Evolutionary conservation across 2,329 filamentous ascomycete species (phyloP), one percentile per base, ranked within the genome.

Genomic region (Chalara sp.): DNA sequence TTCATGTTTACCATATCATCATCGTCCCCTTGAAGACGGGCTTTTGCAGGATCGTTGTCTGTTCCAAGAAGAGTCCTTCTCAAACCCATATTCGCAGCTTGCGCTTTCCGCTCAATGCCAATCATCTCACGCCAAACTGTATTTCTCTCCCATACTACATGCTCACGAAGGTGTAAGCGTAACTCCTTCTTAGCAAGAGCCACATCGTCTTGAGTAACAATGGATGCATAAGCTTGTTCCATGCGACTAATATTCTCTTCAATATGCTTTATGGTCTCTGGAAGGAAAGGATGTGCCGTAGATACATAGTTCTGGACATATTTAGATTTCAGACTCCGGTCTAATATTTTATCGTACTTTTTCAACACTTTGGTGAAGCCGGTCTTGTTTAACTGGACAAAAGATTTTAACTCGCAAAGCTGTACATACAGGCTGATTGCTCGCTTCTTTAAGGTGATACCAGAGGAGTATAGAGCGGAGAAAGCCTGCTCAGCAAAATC

Each of bases 51-150:
- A 59, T 87, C 84, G 13, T 80, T 79, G 33, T 86, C 86, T 30
- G 81, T 79, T 5, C 91, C 91, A 2, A 97, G 79, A 49, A 97
- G 76, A 1, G 89, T 88, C 57, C 87, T 83, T 28, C 81, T 72
- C 47, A 87, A 74, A 41, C 93, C 93, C 57, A 99, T 78, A 60
- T 92, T 93, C 6, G 92, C 92, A 6, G 93, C 95, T 70, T 97
- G 92, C 1, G 89, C 89, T 65, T 95, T 91, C 28, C 93, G 80
- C 72, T 99, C 95, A 60, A 99, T 92, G 48, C 92, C 93, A 66
- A 99, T 99, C 81, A 99, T 93, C 62, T 99, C 93, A 70, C 95
- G 79, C 93, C 93, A 99, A 13, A 99, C 93, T 0, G 93, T 99
- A 65, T 99, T 99, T 51, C 93, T 81, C 68, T 99, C 95, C 95